phyloP scores from a whole-genome alignment of 176 grass and related monocot genomes.

The Thalia dealbata region DNA sequence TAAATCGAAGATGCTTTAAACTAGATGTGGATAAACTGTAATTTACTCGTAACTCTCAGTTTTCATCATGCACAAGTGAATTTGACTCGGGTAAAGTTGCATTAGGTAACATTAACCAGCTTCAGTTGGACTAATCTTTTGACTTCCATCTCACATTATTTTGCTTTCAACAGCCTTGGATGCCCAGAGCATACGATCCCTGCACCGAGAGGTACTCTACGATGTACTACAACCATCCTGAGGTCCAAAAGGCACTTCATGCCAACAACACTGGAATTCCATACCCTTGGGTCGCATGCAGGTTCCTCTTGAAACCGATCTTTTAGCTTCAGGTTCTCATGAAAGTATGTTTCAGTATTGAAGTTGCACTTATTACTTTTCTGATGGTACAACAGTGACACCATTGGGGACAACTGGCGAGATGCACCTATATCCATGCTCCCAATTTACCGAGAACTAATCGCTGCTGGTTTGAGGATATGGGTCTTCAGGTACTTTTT shows the following conservation, averaged over 20 bases:
- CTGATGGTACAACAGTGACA: conserved; percentile 25
- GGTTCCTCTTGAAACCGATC: conserved; percentile 23
- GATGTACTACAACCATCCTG: conserved; percentile 61
- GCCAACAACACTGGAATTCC: conserved; percentile 65
- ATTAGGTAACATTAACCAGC: conserved; percentile 7
- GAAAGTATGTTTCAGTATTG: background rate
- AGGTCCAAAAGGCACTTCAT: conserved; percentile 83
- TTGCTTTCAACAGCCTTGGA: conserved; percentile 56
- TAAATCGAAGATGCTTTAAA: too few species aligned
- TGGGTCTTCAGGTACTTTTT: conserved; percentile 77
- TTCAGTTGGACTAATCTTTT: background rate
- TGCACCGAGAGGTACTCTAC: conserved; percentile 72
- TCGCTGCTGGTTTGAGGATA: conserved; percentile 49
- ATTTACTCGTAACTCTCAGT: too few species aligned
- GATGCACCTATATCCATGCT: conserved; percentile 71
- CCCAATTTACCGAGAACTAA: conserved; percentile 70
- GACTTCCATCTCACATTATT: background rate
- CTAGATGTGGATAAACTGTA: too few species aligned
- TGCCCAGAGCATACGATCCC: conserved; percentile 80
- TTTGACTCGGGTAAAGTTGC: conserved; percentile 12
- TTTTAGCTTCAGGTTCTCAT: background rate
- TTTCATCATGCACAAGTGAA: too few species aligned
- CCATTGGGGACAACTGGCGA: conserved; percentile 33
- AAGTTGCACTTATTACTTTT: background rate
- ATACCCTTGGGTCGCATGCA: conserved; percentile 57